Percentiles rank a stretch among this genome's conserved stretches.
Conservation (phyloP, 768 basidiomycete species). For the Tremella fuciformis region DNA sequence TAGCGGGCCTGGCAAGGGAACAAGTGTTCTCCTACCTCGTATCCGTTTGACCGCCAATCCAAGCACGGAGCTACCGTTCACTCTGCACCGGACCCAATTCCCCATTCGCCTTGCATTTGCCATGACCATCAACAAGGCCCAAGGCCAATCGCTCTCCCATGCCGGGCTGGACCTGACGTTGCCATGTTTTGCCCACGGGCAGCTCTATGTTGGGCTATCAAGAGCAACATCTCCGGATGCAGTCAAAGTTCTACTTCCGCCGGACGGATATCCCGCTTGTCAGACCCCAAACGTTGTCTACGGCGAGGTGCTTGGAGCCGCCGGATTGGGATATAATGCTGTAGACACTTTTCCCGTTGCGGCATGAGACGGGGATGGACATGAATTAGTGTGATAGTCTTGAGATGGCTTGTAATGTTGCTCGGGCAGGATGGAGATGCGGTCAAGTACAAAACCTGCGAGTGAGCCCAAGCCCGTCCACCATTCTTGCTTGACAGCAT, state of each 20-base stretch:
- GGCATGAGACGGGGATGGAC: neutral
- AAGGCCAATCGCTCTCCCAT: constrained; percentile 56
- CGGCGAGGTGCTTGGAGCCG: constrained; percentile 38
- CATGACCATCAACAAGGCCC: constrained; percentile 58
- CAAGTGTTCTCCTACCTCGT: neutral
- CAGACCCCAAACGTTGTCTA: constrained; percentile 52
- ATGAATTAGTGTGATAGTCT: too few relatives aligned
- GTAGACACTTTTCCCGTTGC: neutral
- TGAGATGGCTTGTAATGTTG: too few relatives aligned
- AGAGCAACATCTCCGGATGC: constrained; percentile 46
- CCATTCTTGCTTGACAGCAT: too few relatives aligned
- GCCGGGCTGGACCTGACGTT: constrained; percentile 55
- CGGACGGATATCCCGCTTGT: constrained; percentile 10
- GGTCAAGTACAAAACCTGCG: too few relatives aligned
- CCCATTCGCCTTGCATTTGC: constrained; percentile 57
- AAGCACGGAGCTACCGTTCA: constrained; percentile 15
- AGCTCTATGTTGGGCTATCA: constrained; percentile 53
- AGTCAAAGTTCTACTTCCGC: constrained; percentile 49
- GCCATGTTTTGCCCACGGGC: constrained; percentile 4
- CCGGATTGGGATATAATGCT: neutral
- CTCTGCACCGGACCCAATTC: constrained; percentile 52
- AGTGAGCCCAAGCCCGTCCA: too few relatives aligned
- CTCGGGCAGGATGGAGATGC: too few relatives aligned
- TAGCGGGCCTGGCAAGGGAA: neutral
- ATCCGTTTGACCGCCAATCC: constrained; percentile 1